Evolutionary conservation across 164 flowering plant species (phyloP), one percentile per base, ranked within the genome.

Genomic region (Taxillus chinensis): DNA sequence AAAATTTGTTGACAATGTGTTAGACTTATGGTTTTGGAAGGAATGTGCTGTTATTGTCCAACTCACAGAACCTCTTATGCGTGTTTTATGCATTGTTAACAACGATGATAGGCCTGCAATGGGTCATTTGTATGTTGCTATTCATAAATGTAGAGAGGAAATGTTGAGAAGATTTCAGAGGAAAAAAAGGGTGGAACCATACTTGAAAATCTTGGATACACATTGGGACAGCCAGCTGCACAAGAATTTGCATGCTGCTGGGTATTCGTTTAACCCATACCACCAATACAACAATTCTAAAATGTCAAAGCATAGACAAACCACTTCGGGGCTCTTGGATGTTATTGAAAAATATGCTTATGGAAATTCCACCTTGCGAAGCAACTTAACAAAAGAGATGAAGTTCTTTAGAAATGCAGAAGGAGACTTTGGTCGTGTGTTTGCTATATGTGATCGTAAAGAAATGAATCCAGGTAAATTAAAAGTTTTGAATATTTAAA

Each of bases 191-290:
- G 10, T 7, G 1, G 12, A 48, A 48, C 51, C 51, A 8, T 48
- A 48, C 13, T 11, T 48, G 3, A 48, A 14, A 7, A 64, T 46
- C 3, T 16, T 57, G 4, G 62, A 55, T 56, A 10, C 3, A 2
- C 42, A 38, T 15, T 52, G 50, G 66, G 66, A 63, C 27, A 38
- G 17, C 3, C 66, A 63, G 8, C 51, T 63, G 8, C 66, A 16
- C 10, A 63, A 17, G 41, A 41, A 0, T 5, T n/a, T 63, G 17
- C 37, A 40, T 11, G 14, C 48, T 2, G 38, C 58, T 40, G 54
- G 54, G 37, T 7, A 6, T 50, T 40, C 3, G 3, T 53, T 17
- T 13, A 12, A 39, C 5, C n/a, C 38, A 16, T 48, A 27, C 2
- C 27, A 27, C 27, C 27, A 27, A 27, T 27, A 27, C 27, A 27